phyloP scores from a whole-genome alignment of 345 rosid species.

The Eucalyptus sp. region DNA sequence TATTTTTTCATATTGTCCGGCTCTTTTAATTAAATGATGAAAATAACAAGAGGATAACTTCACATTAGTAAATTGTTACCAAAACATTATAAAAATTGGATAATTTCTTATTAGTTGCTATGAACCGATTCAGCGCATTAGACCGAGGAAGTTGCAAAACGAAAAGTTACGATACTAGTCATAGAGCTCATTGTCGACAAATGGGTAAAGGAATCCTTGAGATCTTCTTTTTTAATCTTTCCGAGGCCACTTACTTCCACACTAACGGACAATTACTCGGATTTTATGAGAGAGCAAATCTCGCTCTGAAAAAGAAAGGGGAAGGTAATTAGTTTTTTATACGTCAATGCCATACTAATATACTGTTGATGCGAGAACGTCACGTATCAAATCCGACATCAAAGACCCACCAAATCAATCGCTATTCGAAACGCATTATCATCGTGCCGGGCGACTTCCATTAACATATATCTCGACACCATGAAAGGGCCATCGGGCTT shows the following conservation, averaged over 20 bases:
- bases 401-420: background rate
- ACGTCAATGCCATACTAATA: background rate
- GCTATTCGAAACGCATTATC: background rate
- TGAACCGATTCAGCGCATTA: background rate
- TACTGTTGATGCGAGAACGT: background rate
- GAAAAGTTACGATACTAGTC: background rate
- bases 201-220: background rate
- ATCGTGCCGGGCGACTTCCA: background rate
- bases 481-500: background rate
- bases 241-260: background rate
- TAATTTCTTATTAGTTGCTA: background rate
- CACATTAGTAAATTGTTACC: too few species aligned
- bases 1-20: background rate
- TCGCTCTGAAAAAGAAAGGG: background rate
- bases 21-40: background rate
- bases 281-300: background rate
- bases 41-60: background rate
- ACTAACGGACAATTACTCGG: background rate
- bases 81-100: background rate
- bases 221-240: background rate
- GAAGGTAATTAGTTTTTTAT: background rate
- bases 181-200: background rate
- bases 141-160: background rate
- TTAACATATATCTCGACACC: background rate
- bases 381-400: background rate